These are phyloP conservation scores for Elaeis oleifera DNA, from an alignment of 202 grass and related monocot species.

Conservation along the genomic window DNA sequence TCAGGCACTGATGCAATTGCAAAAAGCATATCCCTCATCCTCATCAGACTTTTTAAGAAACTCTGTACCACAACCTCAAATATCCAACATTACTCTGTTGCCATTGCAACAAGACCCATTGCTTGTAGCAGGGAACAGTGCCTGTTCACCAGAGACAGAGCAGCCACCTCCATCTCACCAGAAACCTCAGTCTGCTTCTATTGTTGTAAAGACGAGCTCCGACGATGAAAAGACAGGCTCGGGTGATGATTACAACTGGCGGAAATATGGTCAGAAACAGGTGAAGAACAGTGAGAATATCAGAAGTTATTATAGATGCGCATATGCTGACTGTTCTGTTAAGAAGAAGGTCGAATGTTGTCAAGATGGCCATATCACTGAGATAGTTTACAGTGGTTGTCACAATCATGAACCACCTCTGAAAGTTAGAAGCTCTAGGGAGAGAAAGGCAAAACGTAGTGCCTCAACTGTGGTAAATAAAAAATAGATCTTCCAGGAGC, in stretches of 20 bases:
- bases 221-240: neutral
- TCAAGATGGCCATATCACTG: conserved; percentile 57
- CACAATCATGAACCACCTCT: conserved; percentile 88
- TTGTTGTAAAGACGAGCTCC: conserved; percentile 28
- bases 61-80: conserved; percentile 50
- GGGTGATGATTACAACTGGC: conserved; percentile 85
- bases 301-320: conserved; percentile 94
- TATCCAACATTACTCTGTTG: conserved; percentile 36
- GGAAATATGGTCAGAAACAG: conserved; percentile 99
- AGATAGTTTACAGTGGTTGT: conserved; percentile 74
- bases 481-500: conserved; percentile 41
- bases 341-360: conserved; percentile 94
- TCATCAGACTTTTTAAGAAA: conserved; percentile 47
- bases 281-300: conserved; percentile 97
- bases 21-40: conserved; percentile 48
- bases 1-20: conserved; percentile 85
- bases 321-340: conserved; percentile 57
- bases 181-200: conserved; percentile 29
- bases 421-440: conserved; percentile 65
- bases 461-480: conserved; percentile 34
- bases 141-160: conserved; percentile 17
- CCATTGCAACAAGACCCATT: conserved; percentile 37
- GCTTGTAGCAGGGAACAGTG: conserved; percentile 22
- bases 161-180: conserved; percentile 32
- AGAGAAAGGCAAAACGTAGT: conserved; percentile 39